Evolutionary conservation across 805 yeast genomes (phyloP), one percentile per base, ranked within the genome.

Genomic region (Hermanozyma aechmeae): DNA sequence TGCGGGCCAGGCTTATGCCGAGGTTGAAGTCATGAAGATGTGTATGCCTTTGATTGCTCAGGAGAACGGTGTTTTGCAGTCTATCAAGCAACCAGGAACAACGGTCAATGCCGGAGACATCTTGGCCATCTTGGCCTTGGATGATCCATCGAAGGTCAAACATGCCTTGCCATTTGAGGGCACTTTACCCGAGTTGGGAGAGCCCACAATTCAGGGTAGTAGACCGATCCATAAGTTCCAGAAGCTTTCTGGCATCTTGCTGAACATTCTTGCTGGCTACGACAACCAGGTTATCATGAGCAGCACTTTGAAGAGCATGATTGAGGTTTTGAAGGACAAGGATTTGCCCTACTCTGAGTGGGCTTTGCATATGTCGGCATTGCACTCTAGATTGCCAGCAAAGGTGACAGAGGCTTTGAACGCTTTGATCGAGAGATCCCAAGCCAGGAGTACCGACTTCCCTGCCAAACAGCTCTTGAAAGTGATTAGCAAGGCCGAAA

Each of bases 21-120:
- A 92, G 64, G 96, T 92, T 33, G 99, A 92, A 64, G 98, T 92
- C 43, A 92, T 92, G 99, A 92, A 92, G 61, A 92, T 92, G 98
- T 86, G 87, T 60, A 92, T 92, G 96, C 96, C 98, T 28, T 71
- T 92, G 47, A 65, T 87, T 49, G 89, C 96, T 13, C 84, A 78
- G 56, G 98, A 89, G 56, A 80, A 82, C 48, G 99, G 99, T 70
- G 67, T 72, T 34, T 83, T 87, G 30, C 96, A 89, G 63, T 65
- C 86, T 24, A 76, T 92, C 52, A 89, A 92, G 59, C 98, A 92
- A 64, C 97, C 98, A 7, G 99, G 99, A 30, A 80, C 97, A n/a
- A 85, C 94, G 16, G 80, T 92, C 34, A 74, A 75, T 45, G 96
- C 96, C 27, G 98, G 98, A 62, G 98, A 92, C 51, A 89, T 93